A percentile compares a stretch with the other conserved stretches of the same genome.
These are phyloP conservation scores for Arthrinium phaeospermum DNA, from an alignment of 2,329 filamentous ascomycete genomes.

Conservation along the genomic window DNA sequence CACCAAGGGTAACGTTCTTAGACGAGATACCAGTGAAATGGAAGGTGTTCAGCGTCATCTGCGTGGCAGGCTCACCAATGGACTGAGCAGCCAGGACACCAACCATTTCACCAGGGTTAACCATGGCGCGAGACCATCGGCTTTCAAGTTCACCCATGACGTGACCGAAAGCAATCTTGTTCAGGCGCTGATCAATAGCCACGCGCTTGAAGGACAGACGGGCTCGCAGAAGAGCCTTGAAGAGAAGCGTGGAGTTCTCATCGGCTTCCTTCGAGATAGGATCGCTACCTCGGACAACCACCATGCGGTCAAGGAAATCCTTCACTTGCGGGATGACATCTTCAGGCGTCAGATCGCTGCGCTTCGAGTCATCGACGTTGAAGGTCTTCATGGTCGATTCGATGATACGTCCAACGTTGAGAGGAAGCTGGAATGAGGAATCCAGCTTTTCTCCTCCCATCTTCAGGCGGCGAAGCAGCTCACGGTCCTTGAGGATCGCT, in stretches of 20 bases:
- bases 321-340: slow-evolving; percentile 85
- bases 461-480: slow-evolving; percentile 73
- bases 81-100: slow-evolving; percentile 97
- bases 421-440: slow-evolving; percentile 86
- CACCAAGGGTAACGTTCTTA: slow-evolving; percentile 99
- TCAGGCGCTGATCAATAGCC: slow-evolving; percentile 83
- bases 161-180: slow-evolving; percentile 90
- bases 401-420: slow-evolving; percentile 91
- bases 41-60: slow-evolving; percentile 99
- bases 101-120: slow-evolving; percentile 97
- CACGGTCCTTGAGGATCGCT: slow-evolving; percentile 74
- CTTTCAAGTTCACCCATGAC: slow-evolving; percentile 89
- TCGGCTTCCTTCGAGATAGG: slow-evolving; percentile 85
- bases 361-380: slow-evolving; percentile 82
- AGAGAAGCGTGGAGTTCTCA: slow-evolving; percentile 83
- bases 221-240: slow-evolving; percentile 91
- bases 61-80: slow-evolving; percentile 96
- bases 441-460: slow-evolving; percentile 71
- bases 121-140: slow-evolving; percentile 83
- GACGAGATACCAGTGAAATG: slow-evolving; percentile 99
- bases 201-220: slow-evolving; percentile 92
- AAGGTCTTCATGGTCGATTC: slow-evolving; percentile 90
- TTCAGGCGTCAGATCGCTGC: slow-evolving; percentile 87
- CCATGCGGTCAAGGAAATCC: slow-evolving; percentile 75
- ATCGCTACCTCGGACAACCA: slow-evolving; percentile 87